These are phyloP conservation scores for Stagonosporopsis vannaccii DNA, from an alignment of 2,329 filamentous ascomycete genomes.

Conservation along the genomic window DNA sequence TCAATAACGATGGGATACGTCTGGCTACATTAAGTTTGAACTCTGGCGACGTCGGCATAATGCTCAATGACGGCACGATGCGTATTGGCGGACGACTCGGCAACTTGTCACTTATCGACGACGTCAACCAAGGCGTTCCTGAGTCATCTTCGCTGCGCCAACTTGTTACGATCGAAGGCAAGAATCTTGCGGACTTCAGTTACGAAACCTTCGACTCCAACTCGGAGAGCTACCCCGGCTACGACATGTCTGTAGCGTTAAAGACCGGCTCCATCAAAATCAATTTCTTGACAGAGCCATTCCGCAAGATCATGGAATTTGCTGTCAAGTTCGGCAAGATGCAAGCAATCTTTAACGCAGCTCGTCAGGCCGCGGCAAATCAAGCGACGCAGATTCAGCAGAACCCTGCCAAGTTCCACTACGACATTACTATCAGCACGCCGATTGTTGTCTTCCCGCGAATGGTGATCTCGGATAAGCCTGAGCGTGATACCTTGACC, in stretches of 20 bases:
- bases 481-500: constrained; percentile 82
- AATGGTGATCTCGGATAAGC: constrained; percentile 71
- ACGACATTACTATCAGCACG: constrained; percentile 91
- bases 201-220: constrained; percentile 92
- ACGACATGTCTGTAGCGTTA: constrained; percentile 89
- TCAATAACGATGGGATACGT: constrained; percentile 97
- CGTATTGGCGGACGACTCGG: constrained; percentile 85
- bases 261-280: constrained; percentile 94
- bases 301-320: constrained; percentile 97
- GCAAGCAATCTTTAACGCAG: constrained; percentile 98
- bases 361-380: constrained; percentile 89
- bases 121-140: constrained; percentile 89
- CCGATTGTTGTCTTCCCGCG: constrained; percentile 96
- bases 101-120: constrained; percentile 87
- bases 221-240: constrained; percentile 83
- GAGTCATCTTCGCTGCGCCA: constrained; percentile 82
- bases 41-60: constrained; percentile 89
- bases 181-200: constrained; percentile 94
- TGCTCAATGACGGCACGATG: constrained; percentile 86
- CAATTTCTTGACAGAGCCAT: constrained; percentile 96
- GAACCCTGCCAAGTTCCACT: constrained; percentile 87
- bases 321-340: constrained; percentile 99
- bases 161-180: constrained; percentile 91
- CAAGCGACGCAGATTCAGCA: constrained; percentile 94
- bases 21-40: constrained; percentile 92